Evolutionary conservation across 225 moss, liverwort and hornwort species (phyloP), one percentile per base, ranked within the genome.

Genomic region (Polytrichum commune): DNA sequence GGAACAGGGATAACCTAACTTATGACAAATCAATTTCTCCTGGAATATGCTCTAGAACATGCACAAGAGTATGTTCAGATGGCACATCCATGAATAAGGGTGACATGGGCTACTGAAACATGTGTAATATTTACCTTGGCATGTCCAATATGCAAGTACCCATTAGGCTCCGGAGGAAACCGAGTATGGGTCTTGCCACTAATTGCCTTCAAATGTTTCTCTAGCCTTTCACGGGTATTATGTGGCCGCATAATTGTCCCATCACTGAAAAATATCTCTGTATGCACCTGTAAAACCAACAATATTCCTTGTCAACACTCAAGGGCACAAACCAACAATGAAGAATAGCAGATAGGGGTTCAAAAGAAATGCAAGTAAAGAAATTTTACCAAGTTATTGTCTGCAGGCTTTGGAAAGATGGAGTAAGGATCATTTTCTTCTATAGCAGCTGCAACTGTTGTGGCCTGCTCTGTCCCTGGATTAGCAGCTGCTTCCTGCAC

Each of bases 81-180:
- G 4, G 46, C 46, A 46, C 46, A 0, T 46, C 46, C 16, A 13
- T 46, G 46, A 46, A 46, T 46, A 16, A 46, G 46, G 46, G 46
- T 16, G 13, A 38, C 38, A 46, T 46, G 46, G 46, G 46, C 3
- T 13, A 46, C 46, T 46, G 16, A 46, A 46, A 13, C 1, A 1
- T 13, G 46, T 46, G 3, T 46, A 46, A 13, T 46, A 27, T 18
- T 53, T 77, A 82, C 96, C 96, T 98, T 98, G 64, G 97, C 97
- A 72, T 98, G 97, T 60, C 97, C 97, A 67, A 98, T 95, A 69
- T 98, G 97, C 85, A 98, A 85, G 73, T 87, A 95, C 9, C 94
- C 97, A 83, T 98, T 98, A 7, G 94, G 97, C 80, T 98, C 94
- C 33, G 97, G 97, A 74, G 97, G 97, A 53, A 98, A 98, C 32